A percentile compares a stretch with the other conserved stretches of the same genome.
Conservation (phyloP, 352 stramenopile species). For the Phytophthora lateralis region DNA sequence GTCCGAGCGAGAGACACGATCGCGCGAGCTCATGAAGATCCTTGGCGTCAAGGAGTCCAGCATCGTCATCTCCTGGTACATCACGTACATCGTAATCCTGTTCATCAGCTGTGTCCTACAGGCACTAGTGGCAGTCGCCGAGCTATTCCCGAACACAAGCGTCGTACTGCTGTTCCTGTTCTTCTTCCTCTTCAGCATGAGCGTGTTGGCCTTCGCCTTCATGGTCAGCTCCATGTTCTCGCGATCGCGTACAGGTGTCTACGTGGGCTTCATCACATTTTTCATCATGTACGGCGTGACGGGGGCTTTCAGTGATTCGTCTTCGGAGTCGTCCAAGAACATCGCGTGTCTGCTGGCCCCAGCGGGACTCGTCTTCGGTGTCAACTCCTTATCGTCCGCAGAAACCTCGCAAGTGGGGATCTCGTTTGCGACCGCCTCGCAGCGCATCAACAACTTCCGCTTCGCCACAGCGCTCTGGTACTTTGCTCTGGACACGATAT, state of each 20-base stretch:
- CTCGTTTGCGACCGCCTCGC: slow-evolving; percentile 41
- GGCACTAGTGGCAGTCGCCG: slow-evolving; percentile 20
- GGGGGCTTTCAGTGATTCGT: slow-evolving; percentile 53
- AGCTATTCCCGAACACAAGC: slow-evolving; percentile 41
- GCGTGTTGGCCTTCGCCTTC: slow-evolving; percentile 39
- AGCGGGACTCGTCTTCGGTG: slow-evolving; percentile 40
- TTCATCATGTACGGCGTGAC: slow-evolving; percentile 40
- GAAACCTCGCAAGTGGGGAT: slow-evolving; percentile 56
- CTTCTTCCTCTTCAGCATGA: slow-evolving; percentile 40
- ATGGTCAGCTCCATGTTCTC: slow-evolving; percentile 46
- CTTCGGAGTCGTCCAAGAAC: slow-evolving; percentile 39
- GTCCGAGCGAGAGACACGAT: slow-evolving; percentile 38
- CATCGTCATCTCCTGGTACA: slow-evolving; percentile 49
- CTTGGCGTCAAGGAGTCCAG: slow-evolving; percentile 40
- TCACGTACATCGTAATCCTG: slow-evolving; percentile 45
- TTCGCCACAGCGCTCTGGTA: slow-evolving; percentile 56
- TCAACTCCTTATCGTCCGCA: slow-evolving; percentile 57
- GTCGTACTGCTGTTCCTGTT: slow-evolving; percentile 35
- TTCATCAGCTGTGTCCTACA: slow-evolving; percentile 41
- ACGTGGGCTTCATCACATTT: slow-evolving; percentile 41
- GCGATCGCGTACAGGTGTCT: slow-evolving; percentile 36
- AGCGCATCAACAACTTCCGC: slow-evolving; percentile 37
- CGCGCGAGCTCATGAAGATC: slow-evolving; percentile 41
- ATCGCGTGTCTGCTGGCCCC: slow-evolving; percentile 54
- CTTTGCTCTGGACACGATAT: slow-evolving; percentile 77